These are phyloP conservation scores for Effrenium voratum DNA, from an alignment of 73 alveolate species.

Conservation along the genomic window DNA sequence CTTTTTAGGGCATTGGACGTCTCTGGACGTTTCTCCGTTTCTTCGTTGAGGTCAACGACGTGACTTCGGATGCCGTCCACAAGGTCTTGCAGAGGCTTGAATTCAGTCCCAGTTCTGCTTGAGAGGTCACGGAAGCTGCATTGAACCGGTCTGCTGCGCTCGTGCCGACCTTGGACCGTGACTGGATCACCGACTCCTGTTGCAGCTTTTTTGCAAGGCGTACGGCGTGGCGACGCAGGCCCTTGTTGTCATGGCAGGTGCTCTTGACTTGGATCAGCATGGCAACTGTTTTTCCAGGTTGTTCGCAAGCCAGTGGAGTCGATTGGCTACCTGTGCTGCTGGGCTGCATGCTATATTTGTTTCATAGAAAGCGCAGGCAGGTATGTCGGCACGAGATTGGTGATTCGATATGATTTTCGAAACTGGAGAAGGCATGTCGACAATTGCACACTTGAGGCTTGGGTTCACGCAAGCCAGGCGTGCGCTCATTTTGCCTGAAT, in stretches of 20 bases:
- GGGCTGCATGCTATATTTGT: too few species aligned
- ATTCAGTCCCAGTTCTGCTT: background rate
- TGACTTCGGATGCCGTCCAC: conserved; percentile 55
- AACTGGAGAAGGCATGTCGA: background rate
- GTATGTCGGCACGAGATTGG: too few species aligned
- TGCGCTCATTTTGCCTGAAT: too few species aligned
- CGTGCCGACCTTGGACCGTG: background rate
- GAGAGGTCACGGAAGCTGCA: conserved; percentile 65
- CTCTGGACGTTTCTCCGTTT: background rate
- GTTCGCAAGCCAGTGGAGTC: background rate
- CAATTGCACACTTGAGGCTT: background rate
- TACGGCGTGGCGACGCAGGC: conserved; percentile 37
- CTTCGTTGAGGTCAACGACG: conserved; percentile 50
- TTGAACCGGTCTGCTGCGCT: conserved; percentile 68
- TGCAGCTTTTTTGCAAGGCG: background rate
- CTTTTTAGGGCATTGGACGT: background rate
- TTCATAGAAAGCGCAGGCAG: too few species aligned
- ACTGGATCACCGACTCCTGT: background rate
- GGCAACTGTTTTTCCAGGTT: background rate
- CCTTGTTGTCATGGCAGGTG: background rate
- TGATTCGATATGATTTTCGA: background rate
- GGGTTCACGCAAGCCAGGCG: conserved; percentile 12
- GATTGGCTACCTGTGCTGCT: conserved; percentile 28
- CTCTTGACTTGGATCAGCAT: background rate
- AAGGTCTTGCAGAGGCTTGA: background rate